A percentile compares a stretch with the other conserved stretches of the same genome.
phyloP scores from a whole-genome alignment of 192 early-diverging fungal species.

The Kickxella alabastrina region DNA sequence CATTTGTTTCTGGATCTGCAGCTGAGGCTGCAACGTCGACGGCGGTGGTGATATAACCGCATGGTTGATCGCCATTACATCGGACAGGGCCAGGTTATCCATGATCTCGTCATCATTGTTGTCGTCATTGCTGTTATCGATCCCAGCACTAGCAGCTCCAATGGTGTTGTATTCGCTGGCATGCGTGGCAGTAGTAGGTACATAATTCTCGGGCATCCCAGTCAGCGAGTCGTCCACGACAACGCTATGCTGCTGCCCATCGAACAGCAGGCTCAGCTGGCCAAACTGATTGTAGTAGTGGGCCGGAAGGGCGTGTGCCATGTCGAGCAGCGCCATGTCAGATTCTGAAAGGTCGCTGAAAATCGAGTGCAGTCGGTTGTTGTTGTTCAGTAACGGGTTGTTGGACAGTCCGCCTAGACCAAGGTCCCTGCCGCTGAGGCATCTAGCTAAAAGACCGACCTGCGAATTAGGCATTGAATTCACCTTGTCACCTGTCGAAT shows the following conservation, averaged over 20 bases:
- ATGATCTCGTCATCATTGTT: neutral
- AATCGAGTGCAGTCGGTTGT: slow-evolving; percentile 16
- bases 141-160: neutral
- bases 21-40: neutral
- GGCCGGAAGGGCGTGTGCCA: slow-evolving; percentile 4
- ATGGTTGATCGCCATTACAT: slow-evolving; percentile 14
- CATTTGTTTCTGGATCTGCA: neutral
- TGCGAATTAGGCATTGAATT: too few species aligned
- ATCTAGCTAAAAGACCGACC: neutral
- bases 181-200: neutral
- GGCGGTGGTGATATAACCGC: slow-evolving; percentile 14
- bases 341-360: slow-evolving; percentile 26
- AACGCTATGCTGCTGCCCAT: slow-evolving; percentile 9
- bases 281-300: neutral
- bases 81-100: slow-evolving; percentile 23
- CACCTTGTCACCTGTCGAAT: neutral
- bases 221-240: neutral
- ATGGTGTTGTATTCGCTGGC: neutral
- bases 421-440: neutral
- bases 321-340: slow-evolving; percentile 11
- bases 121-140: neutral
- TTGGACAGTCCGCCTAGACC: neutral
- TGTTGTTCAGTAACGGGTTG: neutral
- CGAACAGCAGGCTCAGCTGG: slow-evolving; percentile 27
- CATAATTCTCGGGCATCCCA: neutral